Conservation (phyloP, 179 eudicot genomes). For the Gypsophila paniculata region DNA sequence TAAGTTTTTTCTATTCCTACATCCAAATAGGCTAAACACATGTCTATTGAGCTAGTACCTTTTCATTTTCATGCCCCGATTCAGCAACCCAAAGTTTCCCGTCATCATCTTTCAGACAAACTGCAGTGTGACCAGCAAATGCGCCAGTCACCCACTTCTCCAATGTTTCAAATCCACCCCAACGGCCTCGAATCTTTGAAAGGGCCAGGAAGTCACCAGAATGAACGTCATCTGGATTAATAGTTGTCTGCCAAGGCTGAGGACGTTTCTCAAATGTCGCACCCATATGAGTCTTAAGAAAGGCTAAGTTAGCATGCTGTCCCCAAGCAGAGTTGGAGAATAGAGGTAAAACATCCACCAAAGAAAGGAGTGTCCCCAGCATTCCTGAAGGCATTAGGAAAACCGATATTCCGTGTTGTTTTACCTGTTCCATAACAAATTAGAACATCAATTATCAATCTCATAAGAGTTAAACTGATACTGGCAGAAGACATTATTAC, state of each 20-base stretch:
- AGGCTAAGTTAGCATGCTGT: constrained; percentile 76
- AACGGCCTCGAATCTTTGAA: constrained; percentile 94
- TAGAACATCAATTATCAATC: background rate
- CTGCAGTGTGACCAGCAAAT: constrained; percentile 98
- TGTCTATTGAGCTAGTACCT: constrained; percentile 39
- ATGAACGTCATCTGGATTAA: constrained; percentile 85
- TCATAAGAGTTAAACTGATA: background rate
- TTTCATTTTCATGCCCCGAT: constrained; percentile 97
- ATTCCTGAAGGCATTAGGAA: constrained; percentile 99
- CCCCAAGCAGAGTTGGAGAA: constrained; percentile 92
- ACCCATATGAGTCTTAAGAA: constrained; percentile 90
- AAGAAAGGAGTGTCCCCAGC: constrained; percentile 86
- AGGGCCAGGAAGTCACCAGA: constrained; percentile 94
- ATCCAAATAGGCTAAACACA: background rate
- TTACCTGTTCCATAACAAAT: constrained; percentile 56
- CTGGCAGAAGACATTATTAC: constrained; percentile 16
- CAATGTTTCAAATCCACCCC: constrained; percentile 98
- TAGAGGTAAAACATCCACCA: constrained; percentile 86
- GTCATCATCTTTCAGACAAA: constrained; percentile 81
- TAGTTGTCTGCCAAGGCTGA: constrained; percentile 63
- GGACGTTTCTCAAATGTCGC: constrained; percentile 82
- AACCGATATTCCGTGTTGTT: constrained; percentile 90
- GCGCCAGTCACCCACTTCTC: constrained; percentile 99
- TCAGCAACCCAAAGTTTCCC: constrained; percentile 99
- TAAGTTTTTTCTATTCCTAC: background rate